Evolutionary conservation across 106 monocot genomes (phyloP), one percentile per base, ranked within the genome.

Genomic region (Xerophyta viscosa): DNA sequence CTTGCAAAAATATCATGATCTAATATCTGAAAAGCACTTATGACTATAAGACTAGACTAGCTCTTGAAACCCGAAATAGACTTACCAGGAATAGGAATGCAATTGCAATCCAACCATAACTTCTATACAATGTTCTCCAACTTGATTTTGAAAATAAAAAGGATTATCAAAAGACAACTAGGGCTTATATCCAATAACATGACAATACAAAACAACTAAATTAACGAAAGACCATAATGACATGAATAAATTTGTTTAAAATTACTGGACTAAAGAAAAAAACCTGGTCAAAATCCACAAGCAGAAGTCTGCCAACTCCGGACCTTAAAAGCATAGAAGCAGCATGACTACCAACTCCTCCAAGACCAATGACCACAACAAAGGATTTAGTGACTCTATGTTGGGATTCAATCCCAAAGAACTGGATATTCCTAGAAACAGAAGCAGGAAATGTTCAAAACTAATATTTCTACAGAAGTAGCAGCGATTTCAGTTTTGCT

Each of bases 261-360:
- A 19, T 47, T 28, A 55, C 54, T 18, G 13, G 13, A 36, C 8
- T 17, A 13, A 11, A 20, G 0, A 17, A 42, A 17, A 48, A 23
- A 62, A 89, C 96, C 96, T 96, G 96, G 82, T 96, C 96, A 82
- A 96, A 96, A 82, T 96, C 96, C 58, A 96, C 96, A 44, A 96
- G 72, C 22, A 85, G 78, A 47, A 96, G 89, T 59, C 73, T 81
- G 23, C 89, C 75, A 68, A 96, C 79, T 22, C 96, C 96, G 48
- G 89, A 82, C 71, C 96, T 84, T 50, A 96, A 71, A 48, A 96
- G 84, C 96, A 96, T 96, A 19, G 73, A 82, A 62, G 96, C 88
- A 60, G 96, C 88, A 82, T 96, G 96, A 70, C 96, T 89, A 37
- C 96, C 96, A 62, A 96, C 96, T 66, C 96, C 96, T 56, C 96